Percentiles rank a stretch among this genome's conserved stretches.
Evolutionary conservation across 805 yeast genomes (phyloP).

Genomic region (Yamadazyma nakazawae): DNA sequence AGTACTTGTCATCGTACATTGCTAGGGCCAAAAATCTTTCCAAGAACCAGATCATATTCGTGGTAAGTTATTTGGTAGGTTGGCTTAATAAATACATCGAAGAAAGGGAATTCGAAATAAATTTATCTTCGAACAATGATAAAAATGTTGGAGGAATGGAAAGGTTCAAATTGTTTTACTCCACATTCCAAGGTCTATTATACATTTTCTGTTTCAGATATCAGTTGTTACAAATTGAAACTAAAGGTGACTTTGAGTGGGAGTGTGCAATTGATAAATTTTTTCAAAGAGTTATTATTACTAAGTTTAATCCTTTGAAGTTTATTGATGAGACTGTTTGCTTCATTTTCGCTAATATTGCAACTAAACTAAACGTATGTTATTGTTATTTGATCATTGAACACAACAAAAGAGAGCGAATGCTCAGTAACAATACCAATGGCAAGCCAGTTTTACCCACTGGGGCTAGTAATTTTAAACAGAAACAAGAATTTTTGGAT

Average conservation of each 20-base stretch:
- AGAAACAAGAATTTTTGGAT: slow-evolving; percentile 80
- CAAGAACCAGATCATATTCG: slow-evolving; percentile 71
- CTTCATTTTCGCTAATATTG: slow-evolving; percentile 85
- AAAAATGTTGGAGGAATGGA: slow-evolving; percentile 69
- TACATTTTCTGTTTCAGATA: slow-evolving; percentile 92
- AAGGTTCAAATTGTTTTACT: slow-evolving; percentile 82
- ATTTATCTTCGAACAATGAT: slow-evolving; percentile 5
- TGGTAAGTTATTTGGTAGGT: slow-evolving; percentile 73
- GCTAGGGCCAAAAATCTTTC: slow-evolving; percentile 79
- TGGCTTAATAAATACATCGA: slow-evolving; percentile 81
- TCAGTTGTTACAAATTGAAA: slow-evolving; percentile 37
- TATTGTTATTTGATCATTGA: slow-evolving; percentile 93
- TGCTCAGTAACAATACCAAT: slow-evolving; percentile 35
- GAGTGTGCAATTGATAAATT: slow-evolving; percentile 79
- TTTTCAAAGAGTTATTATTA: slow-evolving; percentile 78
- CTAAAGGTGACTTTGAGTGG: slow-evolving; percentile 49
- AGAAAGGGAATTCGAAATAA: slow-evolving; percentile 82
- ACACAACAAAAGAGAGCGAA: slow-evolving; percentile 73
- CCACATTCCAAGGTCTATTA: slow-evolving; percentile 84
- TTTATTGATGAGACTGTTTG: slow-evolving; percentile 94
- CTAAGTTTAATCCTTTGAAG: slow-evolving; percentile 90
- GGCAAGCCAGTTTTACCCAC: slow-evolving; percentile 19
- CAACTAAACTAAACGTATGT: slow-evolving; percentile 85
- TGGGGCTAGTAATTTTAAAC: slow-evolving; percentile 42
- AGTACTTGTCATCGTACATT: slow-evolving; percentile 84